Conservation (phyloP, 805 yeast genomes). For the Yueomyces sp. region DNA sequence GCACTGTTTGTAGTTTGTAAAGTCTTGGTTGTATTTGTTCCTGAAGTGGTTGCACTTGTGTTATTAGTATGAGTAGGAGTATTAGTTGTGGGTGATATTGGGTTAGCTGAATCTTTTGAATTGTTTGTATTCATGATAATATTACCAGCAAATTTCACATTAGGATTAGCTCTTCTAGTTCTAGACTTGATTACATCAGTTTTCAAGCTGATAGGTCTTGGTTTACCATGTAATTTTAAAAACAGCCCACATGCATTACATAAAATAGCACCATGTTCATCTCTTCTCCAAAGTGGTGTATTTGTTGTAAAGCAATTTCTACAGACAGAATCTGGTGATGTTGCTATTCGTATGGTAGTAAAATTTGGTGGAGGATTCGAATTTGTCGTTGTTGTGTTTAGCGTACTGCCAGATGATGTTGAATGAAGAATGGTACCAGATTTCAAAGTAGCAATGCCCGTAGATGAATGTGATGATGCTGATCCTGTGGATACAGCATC, state of each 20-base stretch:
- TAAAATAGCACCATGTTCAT: slow-evolving; percentile 77
- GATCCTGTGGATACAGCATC: too few species aligned
- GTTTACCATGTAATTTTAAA: slow-evolving; percentile 79
- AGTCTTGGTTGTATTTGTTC: too few species aligned
- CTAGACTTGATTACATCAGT: slow-evolving; percentile 88
- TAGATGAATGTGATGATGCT: too few species aligned
- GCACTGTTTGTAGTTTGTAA: too few species aligned
- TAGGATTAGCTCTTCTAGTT: slow-evolving; percentile 43
- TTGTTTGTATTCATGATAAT: background rate
- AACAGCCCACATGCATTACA: slow-evolving; percentile 93
- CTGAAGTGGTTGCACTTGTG: too few species aligned
- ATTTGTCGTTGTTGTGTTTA: slow-evolving; percentile 2
- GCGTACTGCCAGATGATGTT: background rate
- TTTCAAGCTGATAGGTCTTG: slow-evolving; percentile 81
- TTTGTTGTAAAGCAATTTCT: slow-evolving; percentile 86
- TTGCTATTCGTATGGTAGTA: background rate
- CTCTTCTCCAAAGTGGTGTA: slow-evolving; percentile 92
- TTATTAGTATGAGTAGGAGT: background rate
- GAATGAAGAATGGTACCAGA: background rate
- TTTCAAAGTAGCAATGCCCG: background rate
- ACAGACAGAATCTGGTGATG: slow-evolving; percentile 43
- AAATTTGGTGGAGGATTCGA: background rate
- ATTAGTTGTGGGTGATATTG: background rate
- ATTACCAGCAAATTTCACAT: background rate
- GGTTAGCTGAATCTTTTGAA: background rate